Percentiles rank a stretch among this genome's conserved stretches.
These are phyloP conservation scores for Podospora comata DNA, from an alignment of 495 filamentous ascomycete species.

Conservation along the genomic window DNA sequence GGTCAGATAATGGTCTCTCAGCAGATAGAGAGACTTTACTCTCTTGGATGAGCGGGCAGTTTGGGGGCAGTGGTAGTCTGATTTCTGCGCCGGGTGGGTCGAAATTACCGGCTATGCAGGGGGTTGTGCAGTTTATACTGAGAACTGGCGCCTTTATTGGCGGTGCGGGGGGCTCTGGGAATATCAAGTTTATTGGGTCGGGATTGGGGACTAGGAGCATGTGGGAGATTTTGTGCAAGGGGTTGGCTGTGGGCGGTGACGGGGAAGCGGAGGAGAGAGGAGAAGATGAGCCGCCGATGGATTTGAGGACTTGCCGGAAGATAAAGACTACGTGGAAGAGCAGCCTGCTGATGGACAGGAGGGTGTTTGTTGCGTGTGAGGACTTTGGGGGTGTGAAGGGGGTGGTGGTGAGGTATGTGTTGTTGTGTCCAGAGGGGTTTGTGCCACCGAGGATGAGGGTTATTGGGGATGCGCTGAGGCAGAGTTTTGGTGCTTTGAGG, in stretches of 20 bases:
- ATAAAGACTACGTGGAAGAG: constrained; percentile 8
- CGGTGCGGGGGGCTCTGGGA: not conserved
- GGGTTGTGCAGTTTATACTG: constrained; percentile 16
- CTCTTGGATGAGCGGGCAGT: constrained; percentile 13
- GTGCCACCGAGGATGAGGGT: constrained; percentile 13
- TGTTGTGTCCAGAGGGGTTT: constrained; percentile 15
- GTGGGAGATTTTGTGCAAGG: constrained; percentile 8
- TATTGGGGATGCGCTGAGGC: constrained; percentile 10
- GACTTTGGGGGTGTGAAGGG: constrained; percentile 1
- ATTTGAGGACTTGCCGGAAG: not conserved
- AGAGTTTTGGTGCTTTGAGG: constrained; percentile 11
- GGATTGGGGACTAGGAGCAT: not conserved
- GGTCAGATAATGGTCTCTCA: not conserved
- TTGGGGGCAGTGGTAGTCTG: constrained; percentile 17
- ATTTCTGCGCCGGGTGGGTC: constrained; percentile 10
- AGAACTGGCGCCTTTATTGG: not conserved
- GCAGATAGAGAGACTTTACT: constrained; percentile 10
- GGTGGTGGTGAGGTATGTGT: constrained; percentile 16
- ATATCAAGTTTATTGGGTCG: not conserved
- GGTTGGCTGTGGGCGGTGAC: not conserved
- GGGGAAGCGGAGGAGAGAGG: not conserved
- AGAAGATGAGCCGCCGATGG: constrained; percentile 7
- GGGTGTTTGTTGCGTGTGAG: constrained; percentile 19
- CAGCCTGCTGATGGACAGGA: not conserved
- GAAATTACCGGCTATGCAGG: constrained; percentile 14